phyloP scores from a whole-genome alignment of 2,329 filamentous ascomycete species.

The Penicillium expansum region DNA sequence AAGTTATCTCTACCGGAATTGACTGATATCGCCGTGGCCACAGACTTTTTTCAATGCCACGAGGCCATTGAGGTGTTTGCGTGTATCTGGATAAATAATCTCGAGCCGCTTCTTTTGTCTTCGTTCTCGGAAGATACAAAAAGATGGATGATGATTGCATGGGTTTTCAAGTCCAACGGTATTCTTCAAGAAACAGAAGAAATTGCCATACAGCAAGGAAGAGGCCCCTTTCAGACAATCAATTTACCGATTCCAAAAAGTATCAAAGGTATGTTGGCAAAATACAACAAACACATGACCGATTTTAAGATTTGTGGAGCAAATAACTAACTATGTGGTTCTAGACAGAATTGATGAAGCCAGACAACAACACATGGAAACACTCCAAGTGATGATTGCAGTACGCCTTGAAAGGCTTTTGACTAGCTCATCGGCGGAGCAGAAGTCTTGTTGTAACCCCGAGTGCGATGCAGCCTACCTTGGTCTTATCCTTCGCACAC shows the following conservation, averaged over 20 bases:
- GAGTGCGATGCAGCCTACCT: not conserved
- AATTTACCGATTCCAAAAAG: not conserved
- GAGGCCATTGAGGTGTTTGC: not conserved
- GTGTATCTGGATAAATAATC: not conserved
- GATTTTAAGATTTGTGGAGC: not conserved
- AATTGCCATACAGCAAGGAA: not conserved
- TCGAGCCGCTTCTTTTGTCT: not conserved
- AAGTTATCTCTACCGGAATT: not conserved
- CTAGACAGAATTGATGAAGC: not conserved
- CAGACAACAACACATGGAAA: not conserved
- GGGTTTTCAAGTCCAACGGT: not conserved
- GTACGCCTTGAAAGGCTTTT: not conserved
- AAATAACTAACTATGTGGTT: not conserved
- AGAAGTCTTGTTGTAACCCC: not conserved
- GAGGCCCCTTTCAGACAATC: not conserved
- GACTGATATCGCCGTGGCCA: not conserved
- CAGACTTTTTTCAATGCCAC: not conserved
- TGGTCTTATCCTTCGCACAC: not conserved
- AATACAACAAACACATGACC: not conserved
- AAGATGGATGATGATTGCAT: not conserved
- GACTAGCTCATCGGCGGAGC: accelerated
- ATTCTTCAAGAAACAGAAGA: not conserved
- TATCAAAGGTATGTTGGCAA: not conserved
- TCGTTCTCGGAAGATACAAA: not conserved
- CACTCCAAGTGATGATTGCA: not conserved